phyloP scores from a whole-genome alignment of 2,329 filamentous ascomycete genomes.

The Fusarium domesticum region DNA sequence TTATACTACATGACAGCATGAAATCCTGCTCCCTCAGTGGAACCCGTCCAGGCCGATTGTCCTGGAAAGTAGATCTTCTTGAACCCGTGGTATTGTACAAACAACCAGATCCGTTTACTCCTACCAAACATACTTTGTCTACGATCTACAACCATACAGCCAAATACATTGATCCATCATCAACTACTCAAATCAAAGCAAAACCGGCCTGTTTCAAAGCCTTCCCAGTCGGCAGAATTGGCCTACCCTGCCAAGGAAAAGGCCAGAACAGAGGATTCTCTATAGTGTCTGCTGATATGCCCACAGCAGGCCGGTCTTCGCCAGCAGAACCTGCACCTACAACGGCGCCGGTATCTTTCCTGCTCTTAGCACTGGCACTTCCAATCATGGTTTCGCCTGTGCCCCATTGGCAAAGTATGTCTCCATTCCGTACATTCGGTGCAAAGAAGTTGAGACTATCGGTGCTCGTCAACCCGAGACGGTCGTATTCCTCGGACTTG shows the following conservation, averaged over 20 bases:
- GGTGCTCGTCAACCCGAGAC: slow-evolving; percentile 45
- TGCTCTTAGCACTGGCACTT: neutral
- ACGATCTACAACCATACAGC: neutral
- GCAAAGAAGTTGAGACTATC: slow-evolving; percentile 57
- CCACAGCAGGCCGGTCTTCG: slow-evolving; percentile 13
- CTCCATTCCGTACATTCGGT: slow-evolving; percentile 46
- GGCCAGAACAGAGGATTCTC: slow-evolving; percentile 60
- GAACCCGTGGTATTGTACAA: neutral
- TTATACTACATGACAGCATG: too few species aligned
- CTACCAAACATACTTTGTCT: neutral
- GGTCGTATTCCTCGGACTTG: slow-evolving; percentile 38
- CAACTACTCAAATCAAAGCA: slow-evolving; percentile 27
- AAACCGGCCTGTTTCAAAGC: slow-evolving; percentile 53
- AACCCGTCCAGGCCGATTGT: too few species aligned
- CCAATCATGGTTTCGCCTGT: slow-evolving; percentile 13
- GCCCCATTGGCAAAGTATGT: slow-evolving; percentile 50
- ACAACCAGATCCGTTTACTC: neutral
- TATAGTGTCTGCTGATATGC: slow-evolving; percentile 36
- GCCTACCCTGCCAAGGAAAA: slow-evolving; percentile 58
- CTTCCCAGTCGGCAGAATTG: slow-evolving; percentile 48
- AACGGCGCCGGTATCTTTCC: too few species aligned
- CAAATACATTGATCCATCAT: neutral
- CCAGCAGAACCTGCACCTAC: neutral
- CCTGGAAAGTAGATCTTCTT: too few species aligned
- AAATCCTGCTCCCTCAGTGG: too few species aligned